phyloP scores from a whole-genome alignment of 225 moss, liverwort and hornwort species.

The Pseudoscleropodium purum region DNA sequence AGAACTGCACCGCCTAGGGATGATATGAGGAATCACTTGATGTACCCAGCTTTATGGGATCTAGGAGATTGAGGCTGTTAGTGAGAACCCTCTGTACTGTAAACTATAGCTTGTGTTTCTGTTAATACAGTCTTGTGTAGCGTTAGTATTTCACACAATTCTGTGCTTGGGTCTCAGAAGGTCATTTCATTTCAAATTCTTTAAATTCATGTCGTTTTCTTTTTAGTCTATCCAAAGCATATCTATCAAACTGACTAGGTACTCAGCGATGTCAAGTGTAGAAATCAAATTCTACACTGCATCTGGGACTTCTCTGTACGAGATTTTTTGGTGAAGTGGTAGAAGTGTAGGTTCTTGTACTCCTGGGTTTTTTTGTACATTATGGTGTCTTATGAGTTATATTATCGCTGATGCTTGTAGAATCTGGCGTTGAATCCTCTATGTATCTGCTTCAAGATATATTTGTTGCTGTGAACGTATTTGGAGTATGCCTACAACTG shows the following conservation, averaged over 20 bases:
- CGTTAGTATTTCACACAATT: background rate
- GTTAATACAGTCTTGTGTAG: background rate
- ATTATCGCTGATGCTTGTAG: background rate
- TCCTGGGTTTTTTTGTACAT: background rate
- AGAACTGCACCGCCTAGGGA: background rate
- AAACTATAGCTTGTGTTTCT: background rate
- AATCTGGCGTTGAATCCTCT: background rate
- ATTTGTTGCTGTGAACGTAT: background rate
- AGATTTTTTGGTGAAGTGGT: background rate
- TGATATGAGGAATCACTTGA: background rate
- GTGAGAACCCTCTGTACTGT: slow-evolving; percentile 8
- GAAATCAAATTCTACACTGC: background rate
- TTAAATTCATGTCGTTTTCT: background rate
- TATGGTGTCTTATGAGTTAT: background rate
- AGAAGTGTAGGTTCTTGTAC: background rate
- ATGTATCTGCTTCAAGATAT: background rate
- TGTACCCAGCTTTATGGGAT: background rate
- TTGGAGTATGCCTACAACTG: background rate
- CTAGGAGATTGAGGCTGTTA: background rate
- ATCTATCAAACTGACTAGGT: background rate
- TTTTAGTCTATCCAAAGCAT: background rate
- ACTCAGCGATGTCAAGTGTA: background rate
- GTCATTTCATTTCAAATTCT: background rate
- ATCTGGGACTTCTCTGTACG: background rate
- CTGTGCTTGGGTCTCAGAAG: background rate